Evolutionary conservation across 2,329 filamentous ascomycete species (phyloP), one percentile per base, ranked within the genome.

Genomic region (Neonectria hederae): DNA sequence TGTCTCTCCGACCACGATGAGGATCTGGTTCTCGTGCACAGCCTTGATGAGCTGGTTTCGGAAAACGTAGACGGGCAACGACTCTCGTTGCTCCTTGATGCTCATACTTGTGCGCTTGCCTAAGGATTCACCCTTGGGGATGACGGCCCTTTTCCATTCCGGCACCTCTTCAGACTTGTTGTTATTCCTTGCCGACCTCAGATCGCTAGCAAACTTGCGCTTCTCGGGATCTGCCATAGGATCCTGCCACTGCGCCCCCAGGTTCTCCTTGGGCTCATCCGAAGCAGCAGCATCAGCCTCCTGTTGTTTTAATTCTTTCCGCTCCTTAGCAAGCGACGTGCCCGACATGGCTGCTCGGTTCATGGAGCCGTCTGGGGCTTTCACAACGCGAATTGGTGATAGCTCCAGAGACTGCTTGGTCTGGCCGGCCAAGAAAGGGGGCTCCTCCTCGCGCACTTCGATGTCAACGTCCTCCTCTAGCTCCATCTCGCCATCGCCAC

Each of bases 381-480:
- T 98, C 72, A 99, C 93, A 22, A 99, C 94, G 68, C 97, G 88
- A 66, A 99, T 99, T 0, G 96, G 96, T 2, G 94, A 97, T 4
- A 99, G 82, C 75, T 99, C 96, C 9, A 99, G 84, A 10, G 94
- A 97, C 76, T 97, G 94, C 76, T 97, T 97, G 0, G 96, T 99
- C 78, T 99, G 97, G 5, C 96, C 96, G 17, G 93, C 92, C 67
- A 99, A 80, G 83, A 99, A 99, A 0, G 96, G 96, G 0, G 96
- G 97, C 74, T 99, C 96, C 73, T 99, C 96, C 66, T 99, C 96
- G 70, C 91, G 88, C 30, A 99, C 92, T 78, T 99, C 96, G 67
- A 99, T 99, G 73, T 99, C 96, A 5, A 99, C 89, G 75, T 99
- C 96, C 78, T 97, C 93, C 76, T 99, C 96, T 68, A 98, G 86